Base-by-base conservation (phyloP, 345 rosid species). In the Euphorbia peplus region DNA sequence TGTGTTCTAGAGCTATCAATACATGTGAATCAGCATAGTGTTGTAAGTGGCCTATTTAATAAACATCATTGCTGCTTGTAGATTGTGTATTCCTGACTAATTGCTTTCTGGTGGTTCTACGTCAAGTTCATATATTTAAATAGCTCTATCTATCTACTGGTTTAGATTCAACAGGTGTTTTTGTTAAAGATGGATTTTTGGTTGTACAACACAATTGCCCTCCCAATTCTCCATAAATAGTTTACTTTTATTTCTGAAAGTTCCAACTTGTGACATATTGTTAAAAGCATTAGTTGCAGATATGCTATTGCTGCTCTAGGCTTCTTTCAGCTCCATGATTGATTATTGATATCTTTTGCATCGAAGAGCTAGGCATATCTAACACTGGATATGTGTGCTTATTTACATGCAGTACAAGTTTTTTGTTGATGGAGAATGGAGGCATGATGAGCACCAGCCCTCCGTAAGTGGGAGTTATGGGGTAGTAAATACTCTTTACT, bases 351-450 rank as follows among this genome's bases (percentile, higher is more conserved):
- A 13, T 63, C 9, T 64, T 8, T 16, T 28, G 39, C 41, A 26
- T 18, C 15, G 48, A 18, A 16, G 3, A 13, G 28, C 39, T 21
- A 39, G 21, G 39, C 26, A 56, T 39, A 24, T 39, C 66, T 57
- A 55, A 25, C 63, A 28, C 28, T 57, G 24, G 30, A 19, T 44
- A 9, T 56, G 24, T 1, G 55, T 19, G 29, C 46, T 15, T 29
- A 41, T 30, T 48, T 74, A 39, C 62, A 57, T 76, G 83, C 91
- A 95, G 99, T 95, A 75, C 78, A 95, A 92, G 75, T 95, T 95
- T 76, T 77, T 52, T 72, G 92, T 95, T 55, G 99, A 95, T 82
- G 98, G 88, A 77, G 87, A 90, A 73, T 90, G 98, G 99, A 84
- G 85, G 75, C 87, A 92, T 26, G 99, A 92, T 82, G 95, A 90